Evolutionary conservation across 805 yeast species (phyloP).

Genomic region (Torulaspora gathmanii): DNA sequence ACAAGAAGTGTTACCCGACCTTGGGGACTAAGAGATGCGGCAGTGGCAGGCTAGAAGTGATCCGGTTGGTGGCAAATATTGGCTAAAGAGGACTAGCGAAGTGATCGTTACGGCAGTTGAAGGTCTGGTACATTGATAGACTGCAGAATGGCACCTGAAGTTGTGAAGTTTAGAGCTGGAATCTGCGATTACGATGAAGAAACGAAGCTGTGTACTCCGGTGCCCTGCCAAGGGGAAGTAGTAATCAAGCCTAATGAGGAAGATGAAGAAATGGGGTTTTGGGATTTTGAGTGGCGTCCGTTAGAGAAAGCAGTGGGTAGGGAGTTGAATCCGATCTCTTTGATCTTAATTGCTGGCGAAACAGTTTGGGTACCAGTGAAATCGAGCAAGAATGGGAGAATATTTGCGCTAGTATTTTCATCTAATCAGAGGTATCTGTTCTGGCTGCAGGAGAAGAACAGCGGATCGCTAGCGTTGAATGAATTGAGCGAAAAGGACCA

Average conservation of each 20-base stretch:
- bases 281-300: constrained; percentile 36
- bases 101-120: background rate
- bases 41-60: background rate
- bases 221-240: constrained; percentile 49
- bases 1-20: background rate
- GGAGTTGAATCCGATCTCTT: constrained; percentile 33
- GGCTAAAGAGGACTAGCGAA: background rate
- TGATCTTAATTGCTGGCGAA: constrained; percentile 79
- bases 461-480: constrained; percentile 43
- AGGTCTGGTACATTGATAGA: background rate
- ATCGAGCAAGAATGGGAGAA: constrained; percentile 72
- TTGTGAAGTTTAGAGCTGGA: constrained; percentile 55
- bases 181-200: constrained; percentile 55
- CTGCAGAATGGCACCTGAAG: constrained; percentile 14
- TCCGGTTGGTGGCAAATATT: background rate
- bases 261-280: constrained; percentile 33
- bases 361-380: constrained; percentile 67
- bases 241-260: constrained; percentile 32
- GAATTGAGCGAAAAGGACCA: constrained; percentile 57
- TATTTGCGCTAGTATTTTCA: constrained; percentile 62
- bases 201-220: constrained; percentile 51
- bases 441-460: constrained; percentile 73
- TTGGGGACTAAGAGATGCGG: background rate
- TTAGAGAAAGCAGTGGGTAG: constrained; percentile 29
- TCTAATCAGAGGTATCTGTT: constrained; percentile 53